A percentile compares a stretch with the other conserved stretches of the same genome.
These are phyloP conservation scores for Irpex rosettiformis DNA, from an alignment of 1,284 basidiomycete species.

Conservation along the genomic window DNA sequence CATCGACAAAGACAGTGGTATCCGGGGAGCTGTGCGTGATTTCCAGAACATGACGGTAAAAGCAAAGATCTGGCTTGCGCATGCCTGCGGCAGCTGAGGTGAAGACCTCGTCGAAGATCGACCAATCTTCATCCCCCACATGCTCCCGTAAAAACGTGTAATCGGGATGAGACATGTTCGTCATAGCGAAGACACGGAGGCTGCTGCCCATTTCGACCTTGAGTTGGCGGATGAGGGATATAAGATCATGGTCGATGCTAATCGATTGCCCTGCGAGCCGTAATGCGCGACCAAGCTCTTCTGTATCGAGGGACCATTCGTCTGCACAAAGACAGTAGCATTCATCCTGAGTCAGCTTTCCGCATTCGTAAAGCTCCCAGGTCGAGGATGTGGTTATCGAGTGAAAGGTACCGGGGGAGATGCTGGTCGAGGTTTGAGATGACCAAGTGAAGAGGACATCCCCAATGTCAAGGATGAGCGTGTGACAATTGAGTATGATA, in stretches of 20 bases:
- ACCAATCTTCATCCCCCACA: conserved; percentile 39
- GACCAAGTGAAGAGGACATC: conserved; percentile 60
- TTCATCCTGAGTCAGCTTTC: conserved; percentile 37
- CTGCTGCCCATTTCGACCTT: conserved; percentile 31
- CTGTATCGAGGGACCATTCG: conserved; percentile 34
- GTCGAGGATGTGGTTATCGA: conserved; percentile 42
- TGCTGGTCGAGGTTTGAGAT: conserved; percentile 40
- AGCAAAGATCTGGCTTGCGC: conserved; percentile 53
- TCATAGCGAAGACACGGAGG: conserved; percentile 48
- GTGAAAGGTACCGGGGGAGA: conserved; percentile 41
- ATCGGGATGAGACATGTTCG: conserved; percentile 51
- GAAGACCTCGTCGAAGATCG: conserved; percentile 46
- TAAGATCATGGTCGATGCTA: conserved; percentile 35
- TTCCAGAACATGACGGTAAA: conserved; percentile 47
- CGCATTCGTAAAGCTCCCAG: conserved; percentile 57
- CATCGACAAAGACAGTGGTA: conserved; percentile 51
- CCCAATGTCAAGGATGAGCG: conserved; percentile 51
- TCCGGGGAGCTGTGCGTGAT: conserved; percentile 40
- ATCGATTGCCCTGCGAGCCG: conserved; percentile 40
- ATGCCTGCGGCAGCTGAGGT: conserved; percentile 42
- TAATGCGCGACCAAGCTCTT: conserved; percentile 38
- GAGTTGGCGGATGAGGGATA: conserved; percentile 41
- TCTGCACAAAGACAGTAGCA: conserved; percentile 37
- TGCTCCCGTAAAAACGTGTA: conserved; percentile 35
- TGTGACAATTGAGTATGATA: conserved; percentile 10